phyloP scores from a whole-genome alignment of 768 basidiomycete species.

The Suillus subluteus region DNA sequence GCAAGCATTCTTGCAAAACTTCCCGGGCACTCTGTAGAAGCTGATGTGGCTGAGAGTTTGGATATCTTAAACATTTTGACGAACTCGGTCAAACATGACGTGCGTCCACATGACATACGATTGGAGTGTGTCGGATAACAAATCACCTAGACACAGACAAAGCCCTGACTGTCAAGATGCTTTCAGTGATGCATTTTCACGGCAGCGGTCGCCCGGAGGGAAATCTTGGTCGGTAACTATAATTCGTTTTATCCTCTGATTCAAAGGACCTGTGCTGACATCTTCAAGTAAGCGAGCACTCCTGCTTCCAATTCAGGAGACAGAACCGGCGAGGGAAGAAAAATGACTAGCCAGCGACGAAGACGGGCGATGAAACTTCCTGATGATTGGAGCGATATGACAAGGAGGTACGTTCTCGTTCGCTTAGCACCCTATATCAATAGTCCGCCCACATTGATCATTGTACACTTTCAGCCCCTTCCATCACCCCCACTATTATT shows the following conservation, averaged over 20 bases:
- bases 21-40: background rate
- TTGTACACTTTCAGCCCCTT: background rate
- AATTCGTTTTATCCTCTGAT: background rate
- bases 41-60: background rate
- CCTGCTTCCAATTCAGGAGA: background rate
- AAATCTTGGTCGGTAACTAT: background rate
- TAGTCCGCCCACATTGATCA: background rate
- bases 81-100: background rate
- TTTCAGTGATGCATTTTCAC: background rate
- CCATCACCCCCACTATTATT: background rate
- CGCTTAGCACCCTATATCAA: constrained; percentile 4
- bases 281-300: background rate
- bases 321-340: background rate
- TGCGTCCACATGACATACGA: background rate
- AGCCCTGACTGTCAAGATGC: background rate
- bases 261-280: background rate
- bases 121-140: background rate
- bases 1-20: background rate
- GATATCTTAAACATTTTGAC: background rate
- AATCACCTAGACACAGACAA: background rate
- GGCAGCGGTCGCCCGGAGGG: background rate
- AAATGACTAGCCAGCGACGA: background rate
- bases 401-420: background rate
- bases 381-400: background rate
- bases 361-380: background rate